Evolutionary conservation across 495 filamentous ascomycete genomes (phyloP), one percentile per base, ranked within the genome.

Genomic region (Rusavskia elegans): DNA sequence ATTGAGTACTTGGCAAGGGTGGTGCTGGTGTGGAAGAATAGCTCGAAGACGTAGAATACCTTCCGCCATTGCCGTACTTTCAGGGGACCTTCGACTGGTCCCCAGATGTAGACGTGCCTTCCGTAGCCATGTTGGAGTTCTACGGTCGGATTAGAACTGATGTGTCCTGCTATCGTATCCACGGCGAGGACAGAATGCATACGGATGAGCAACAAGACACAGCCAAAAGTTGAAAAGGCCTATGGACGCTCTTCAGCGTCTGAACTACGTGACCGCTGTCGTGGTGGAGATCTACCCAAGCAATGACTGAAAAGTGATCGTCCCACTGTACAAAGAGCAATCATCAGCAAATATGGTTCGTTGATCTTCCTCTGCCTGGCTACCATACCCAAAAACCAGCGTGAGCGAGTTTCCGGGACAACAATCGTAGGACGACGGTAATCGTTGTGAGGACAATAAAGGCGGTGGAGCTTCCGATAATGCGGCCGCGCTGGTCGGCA

Each of bases 401-500:
- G 36, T 49, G 46, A 0, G 56, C 52, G 20, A 58, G 52, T 44
- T 52, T 58, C 42, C 56, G 38, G 10, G 56, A 58, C 32, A 55
- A 16, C 30, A 58, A 49, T 40, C 56, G 44, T 16, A 58, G 23
- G 17, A 45, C 4, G 13, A 58, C 53, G 30, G 54, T 48, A 19
- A 49, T 23, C 23, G 45, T 45, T 4, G 53, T 52, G 41, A 58
- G 35, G 4, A 55, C 32, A 36, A 55, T 52, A 16, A 58, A 49
- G 32, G 56, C 52, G 9, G 49, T 48, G 17, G 1, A 52, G 25
- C 29, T 55, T 23, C 52, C 56, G 20, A 58, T 58, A 48, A 58
- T 52, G 9, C 56, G 48, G 11, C 56, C 56, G 20, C 56, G 56
- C 52, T 58, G 56, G 39, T 58, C 56, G 5, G 41, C 56, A 20